These are phyloP conservation scores for Prototheca wickerhamii DNA, from an alignment of 163 green algal species.

Conservation along the genomic window DNA sequence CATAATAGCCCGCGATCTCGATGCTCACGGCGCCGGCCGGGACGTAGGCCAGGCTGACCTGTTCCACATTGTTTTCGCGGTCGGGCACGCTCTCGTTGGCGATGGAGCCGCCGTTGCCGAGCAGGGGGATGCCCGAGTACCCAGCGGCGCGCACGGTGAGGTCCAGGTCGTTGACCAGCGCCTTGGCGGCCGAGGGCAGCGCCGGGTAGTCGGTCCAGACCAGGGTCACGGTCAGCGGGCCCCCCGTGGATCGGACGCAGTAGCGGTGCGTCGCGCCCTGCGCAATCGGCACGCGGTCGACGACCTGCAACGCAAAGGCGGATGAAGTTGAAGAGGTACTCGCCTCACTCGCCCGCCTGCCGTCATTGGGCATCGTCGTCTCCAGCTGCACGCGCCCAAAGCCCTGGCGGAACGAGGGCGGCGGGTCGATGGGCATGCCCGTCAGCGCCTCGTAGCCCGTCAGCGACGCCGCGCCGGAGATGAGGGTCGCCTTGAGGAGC, in stretches of 20 bases:
- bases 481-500: slow-evolving; percentile 81
- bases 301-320: slow-evolving; percentile 35
- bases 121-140: slow-evolving; percentile 42
- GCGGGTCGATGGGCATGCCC: slow-evolving; percentile 53
- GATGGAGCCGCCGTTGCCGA: slow-evolving; percentile 55
- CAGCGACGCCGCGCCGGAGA: slow-evolving; percentile 71
- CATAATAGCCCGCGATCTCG: slow-evolving; percentile 10
- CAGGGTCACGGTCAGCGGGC: slow-evolving; percentile 65
- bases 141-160: slow-evolving; percentile 60
- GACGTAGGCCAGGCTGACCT: slow-evolving; percentile 26
- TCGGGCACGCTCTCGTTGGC: slow-evolving; percentile 29
- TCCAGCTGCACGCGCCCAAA: slow-evolving; percentile 57
- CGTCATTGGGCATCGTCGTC: neutral
- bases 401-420: slow-evolving; percentile 58
- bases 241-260: slow-evolving; percentile 61
- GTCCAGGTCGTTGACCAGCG: slow-evolving; percentile 79
- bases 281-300: slow-evolving; percentile 47
- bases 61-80: slow-evolving; percentile 67
- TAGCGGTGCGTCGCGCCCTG: slow-evolving; percentile 56
- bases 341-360: too few species aligned
- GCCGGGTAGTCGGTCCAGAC: slow-evolving; percentile 52
- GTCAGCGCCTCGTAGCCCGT: slow-evolving; percentile 48
- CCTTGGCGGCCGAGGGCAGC: slow-evolving; percentile 12
- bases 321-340: slow-evolving; percentile 21
- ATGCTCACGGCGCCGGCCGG: slow-evolving; percentile 32